Conservation (phyloP, 306 rosid genomes). For the Acmispon strigosus region DNA sequence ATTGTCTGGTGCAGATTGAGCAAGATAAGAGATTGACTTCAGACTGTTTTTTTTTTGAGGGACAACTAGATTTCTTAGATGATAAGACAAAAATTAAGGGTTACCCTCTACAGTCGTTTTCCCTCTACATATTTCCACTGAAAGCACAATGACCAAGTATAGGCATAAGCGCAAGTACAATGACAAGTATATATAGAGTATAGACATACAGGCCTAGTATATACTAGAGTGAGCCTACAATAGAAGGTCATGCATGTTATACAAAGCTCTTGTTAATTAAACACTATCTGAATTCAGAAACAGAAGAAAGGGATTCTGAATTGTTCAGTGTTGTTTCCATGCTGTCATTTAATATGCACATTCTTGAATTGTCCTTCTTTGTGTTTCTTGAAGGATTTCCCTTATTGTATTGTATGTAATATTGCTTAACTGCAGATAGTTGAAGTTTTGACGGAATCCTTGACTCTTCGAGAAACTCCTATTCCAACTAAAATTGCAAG, state of each 20-base stretch:
- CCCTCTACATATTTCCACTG: not conserved
- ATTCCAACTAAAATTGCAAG: constrained; percentile 99
- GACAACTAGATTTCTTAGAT: not conserved
- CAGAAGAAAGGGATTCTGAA: not conserved
- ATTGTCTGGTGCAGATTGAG: not conserved
- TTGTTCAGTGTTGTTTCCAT: not conserved
- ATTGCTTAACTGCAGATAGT: constrained; percentile 66
- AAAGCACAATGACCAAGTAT: no score
- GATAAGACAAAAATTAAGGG: not conserved
- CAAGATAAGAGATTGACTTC: not conserved
- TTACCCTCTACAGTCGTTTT: not conserved
- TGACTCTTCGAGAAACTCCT: constrained; percentile 97
- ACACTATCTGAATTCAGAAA: not conserved
- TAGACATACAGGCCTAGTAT: not conserved
- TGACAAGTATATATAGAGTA: not conserved
- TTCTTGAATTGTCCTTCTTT: not conserved
- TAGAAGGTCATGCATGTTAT: constrained; percentile 16
- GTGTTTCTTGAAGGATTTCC: not conserved
- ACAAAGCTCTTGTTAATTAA: not conserved
- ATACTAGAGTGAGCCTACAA: not conserved
- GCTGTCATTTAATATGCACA: not conserved
- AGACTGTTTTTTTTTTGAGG: not conserved
- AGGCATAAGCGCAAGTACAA: not conserved
- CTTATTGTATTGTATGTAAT: not conserved
- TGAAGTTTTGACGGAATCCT: constrained; percentile 93